Percentiles rank a stretch among this genome's conserved stretches.
Conservation (phyloP, 192 early-diverging fungal genomes). For the Linnemannia hyalina region DNA sequence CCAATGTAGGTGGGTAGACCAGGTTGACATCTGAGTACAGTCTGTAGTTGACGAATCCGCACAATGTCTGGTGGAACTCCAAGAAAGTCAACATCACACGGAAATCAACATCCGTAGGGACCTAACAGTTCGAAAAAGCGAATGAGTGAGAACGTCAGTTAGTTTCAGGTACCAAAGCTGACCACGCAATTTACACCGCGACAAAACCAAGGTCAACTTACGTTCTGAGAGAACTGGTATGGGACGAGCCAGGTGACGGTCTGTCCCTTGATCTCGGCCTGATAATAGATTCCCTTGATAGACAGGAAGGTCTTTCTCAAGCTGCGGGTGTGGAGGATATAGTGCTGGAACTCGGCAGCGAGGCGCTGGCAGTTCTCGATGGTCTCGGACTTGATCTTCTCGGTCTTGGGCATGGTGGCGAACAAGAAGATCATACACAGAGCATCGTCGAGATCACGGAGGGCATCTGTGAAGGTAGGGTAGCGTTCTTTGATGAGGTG, state of each 20-base stretch:
- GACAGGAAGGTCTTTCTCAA: constrained; percentile 94
- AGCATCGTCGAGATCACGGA: constrained; percentile 97
- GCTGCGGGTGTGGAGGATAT: constrained; percentile 81
- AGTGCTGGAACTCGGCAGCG: constrained; percentile 95
- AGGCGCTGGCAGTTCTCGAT: constrained; percentile 85
- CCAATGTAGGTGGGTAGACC: constrained; percentile 91
- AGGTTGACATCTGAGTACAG: constrained; percentile 91
- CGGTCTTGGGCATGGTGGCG: constrained; percentile 85
- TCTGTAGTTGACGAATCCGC: constrained; percentile 96
- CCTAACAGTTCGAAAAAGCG: constrained; percentile 24
- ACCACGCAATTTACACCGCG: neutral
- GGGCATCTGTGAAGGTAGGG: constrained; percentile 92
- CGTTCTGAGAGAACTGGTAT: constrained; percentile 92
- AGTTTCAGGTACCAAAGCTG: neutral
- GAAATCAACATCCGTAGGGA: constrained; percentile 95
- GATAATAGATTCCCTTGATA: constrained; percentile 99
- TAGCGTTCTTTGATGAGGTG: constrained; percentile 97
- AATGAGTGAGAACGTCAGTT: neutral
- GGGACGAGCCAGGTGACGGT: constrained; percentile 96
- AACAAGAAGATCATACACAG: constrained; percentile 97
- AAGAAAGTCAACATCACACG: constrained; percentile 97
- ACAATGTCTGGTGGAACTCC: constrained; percentile 93
- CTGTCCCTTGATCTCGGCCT: constrained; percentile 97
- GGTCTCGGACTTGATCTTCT: constrained; percentile 68
- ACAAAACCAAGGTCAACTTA: constrained; percentile 41